Base-by-base conservation (phyloP, 1,284 basidiomycete species). In the Sporisorium sorghi region DNA sequence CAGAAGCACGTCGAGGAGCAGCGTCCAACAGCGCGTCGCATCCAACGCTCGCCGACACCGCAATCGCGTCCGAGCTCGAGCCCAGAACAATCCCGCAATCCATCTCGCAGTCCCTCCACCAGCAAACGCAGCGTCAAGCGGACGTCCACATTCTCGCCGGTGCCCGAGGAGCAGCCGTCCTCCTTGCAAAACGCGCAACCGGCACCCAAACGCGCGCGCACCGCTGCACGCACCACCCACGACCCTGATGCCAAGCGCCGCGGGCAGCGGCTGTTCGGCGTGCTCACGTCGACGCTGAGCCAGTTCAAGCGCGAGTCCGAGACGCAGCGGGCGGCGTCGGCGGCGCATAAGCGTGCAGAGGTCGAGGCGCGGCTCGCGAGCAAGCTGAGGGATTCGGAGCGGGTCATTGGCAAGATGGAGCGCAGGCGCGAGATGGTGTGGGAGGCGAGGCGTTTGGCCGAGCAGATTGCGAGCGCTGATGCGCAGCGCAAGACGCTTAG, bases 281-380 rank as follows among this genome's bases (percentile, higher is more conserved):
- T 74, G 1, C 62, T 74, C 24, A 58, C 43, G 1, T 61, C 62
- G 0, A 74, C 72, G 17, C 48, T 74, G 6, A 39, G 47, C 17
- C 54, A 60, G 23, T 70, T 74, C 58, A 65, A 66, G 39, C 51
- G 58, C 21, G 66, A 74, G 32, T 53, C 64, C 10, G 60, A 73
- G 51, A 37, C 52, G 4, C 37, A 57, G 2, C 51, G 40, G 15
- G 51, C 59, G 2, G 43, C 64, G 0, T 26, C 32, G 1, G 44
- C 50, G 5, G 57, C 65, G 0, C 19, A 47, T 23, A 50, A 50
- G 7, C 46, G 71, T 6, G 60, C 65, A 1, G 6, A 43, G 24
- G 52, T 73, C 37, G 44, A 68, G 33, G 71, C 71, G 2, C 35
- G 65, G 2, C 26, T 58, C 0, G 60, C 60, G 0, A 21, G 14